Percentiles rank a stretch among this genome's conserved stretches.
Conservation (phyloP, 2,329 filamentous ascomycete species). For the Hypoxylon sp. region DNA sequence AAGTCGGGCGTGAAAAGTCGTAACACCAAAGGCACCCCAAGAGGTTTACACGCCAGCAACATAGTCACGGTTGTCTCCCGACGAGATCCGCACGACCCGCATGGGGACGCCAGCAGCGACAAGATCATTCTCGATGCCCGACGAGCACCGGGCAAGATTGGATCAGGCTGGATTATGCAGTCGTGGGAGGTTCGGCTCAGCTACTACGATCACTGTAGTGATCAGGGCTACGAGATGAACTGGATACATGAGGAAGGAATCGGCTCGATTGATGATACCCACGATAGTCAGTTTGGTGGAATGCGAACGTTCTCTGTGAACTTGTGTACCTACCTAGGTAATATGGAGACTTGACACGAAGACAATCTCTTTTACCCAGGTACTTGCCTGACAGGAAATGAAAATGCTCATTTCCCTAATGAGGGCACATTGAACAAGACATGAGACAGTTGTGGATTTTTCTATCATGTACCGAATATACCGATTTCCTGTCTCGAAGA, state of each 20-base stretch:
- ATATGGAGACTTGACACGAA: slow-evolving; percentile 17
- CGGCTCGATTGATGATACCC: slow-evolving; percentile 27
- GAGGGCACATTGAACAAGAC: too few species aligned
- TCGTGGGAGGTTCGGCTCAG: slow-evolving; percentile 42
- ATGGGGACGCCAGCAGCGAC: slow-evolving; percentile 40
- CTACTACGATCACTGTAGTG: slow-evolving; percentile 40
- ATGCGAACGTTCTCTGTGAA: slow-evolving; percentile 1
- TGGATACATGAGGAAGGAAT: slow-evolving; percentile 34
- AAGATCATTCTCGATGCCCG: slow-evolving; percentile 40
- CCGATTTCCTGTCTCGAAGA: too few species aligned
- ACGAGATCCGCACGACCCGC: slow-evolving; percentile 26
- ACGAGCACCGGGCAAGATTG: slow-evolving; percentile 31
- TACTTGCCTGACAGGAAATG: too few species aligned
- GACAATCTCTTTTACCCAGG: too few species aligned
- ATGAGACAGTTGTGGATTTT: too few species aligned
- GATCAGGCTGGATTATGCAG: slow-evolving; percentile 38
- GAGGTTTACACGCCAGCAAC: slow-evolving; percentile 33
- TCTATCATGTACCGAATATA: too few species aligned
- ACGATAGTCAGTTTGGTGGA: not conserved
- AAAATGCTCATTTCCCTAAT: too few species aligned
- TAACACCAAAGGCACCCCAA: slow-evolving; percentile 21
- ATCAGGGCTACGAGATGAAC: slow-evolving; percentile 42
- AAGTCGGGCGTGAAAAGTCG: slow-evolving; percentile 34
- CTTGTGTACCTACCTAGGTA: too few species aligned
- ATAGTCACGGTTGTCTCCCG: slow-evolving; percentile 36